Percentiles rank a stretch among this genome's conserved stretches.
Conservation (phyloP, 257 asterid species). For the Echites panduratus region DNA sequence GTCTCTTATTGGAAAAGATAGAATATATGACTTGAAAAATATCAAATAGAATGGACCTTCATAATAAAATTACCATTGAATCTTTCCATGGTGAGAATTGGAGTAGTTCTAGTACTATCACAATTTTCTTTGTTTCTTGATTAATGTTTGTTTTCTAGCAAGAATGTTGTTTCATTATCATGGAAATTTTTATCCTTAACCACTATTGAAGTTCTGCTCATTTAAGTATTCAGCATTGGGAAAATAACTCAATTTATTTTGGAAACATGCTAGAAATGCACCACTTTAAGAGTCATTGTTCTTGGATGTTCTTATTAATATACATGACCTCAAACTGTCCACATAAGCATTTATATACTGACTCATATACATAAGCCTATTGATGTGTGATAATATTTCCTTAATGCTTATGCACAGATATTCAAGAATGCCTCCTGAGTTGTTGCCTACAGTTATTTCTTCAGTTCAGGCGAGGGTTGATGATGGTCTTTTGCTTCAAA, state of each 20-base stretch:
- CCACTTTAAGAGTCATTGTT: not conserved
- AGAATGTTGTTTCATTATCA: not conserved
- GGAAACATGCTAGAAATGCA: not conserved
- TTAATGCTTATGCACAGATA: conserved; percentile 41
- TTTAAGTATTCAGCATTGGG: not conserved
- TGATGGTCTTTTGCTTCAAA: conserved; percentile 53
- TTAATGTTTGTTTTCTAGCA: not conserved
- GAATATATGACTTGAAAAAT: too few relatives aligned
- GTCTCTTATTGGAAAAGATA: too few relatives aligned
- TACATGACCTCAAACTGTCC: not conserved
- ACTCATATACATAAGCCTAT: not conserved
- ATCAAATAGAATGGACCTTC: too few relatives aligned
- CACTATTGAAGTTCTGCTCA: not conserved
- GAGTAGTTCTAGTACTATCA: not conserved
- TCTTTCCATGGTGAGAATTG: not conserved
- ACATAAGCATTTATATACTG: not conserved
- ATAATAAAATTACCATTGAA: too few relatives aligned
- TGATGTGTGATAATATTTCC: not conserved
- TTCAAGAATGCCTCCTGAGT: conserved; percentile 78
- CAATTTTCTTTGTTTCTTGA: not conserved
- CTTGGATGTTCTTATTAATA: not conserved
- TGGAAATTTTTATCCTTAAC: not conserved
- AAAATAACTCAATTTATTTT: not conserved
- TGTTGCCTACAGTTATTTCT: conserved; percentile 59
- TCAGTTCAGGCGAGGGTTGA: conserved; percentile 60